phyloP scores from a whole-genome alignment of 768 basidiomycete species.

The Boletus sp. region DNA sequence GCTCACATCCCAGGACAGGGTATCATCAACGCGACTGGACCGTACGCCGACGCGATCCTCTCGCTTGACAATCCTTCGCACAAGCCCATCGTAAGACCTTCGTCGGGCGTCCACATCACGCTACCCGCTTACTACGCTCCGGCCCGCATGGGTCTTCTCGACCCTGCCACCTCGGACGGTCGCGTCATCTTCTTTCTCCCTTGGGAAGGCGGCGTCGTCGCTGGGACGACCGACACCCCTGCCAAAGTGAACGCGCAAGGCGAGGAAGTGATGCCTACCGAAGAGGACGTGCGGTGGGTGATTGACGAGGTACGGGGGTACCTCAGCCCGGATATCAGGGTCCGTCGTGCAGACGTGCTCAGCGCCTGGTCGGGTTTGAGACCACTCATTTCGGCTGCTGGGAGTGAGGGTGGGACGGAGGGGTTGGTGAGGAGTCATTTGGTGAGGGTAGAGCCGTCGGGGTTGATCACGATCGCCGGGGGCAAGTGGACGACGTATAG shows the following conservation, averaged over 20 bases:
- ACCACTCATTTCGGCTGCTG: constrained; percentile 87
- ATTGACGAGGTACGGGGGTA: constrained; percentile 90
- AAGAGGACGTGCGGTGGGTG: constrained; percentile 97
- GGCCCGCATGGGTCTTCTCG: constrained; percentile 89
- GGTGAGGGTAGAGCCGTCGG: constrained; percentile 76
- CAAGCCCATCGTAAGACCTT: constrained; percentile 86
- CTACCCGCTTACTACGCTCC: constrained; percentile 97
- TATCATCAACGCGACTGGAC: constrained; percentile 95
- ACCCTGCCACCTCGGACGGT: constrained; percentile 93
- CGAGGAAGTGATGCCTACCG: constrained; percentile 73
- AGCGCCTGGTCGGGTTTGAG: constrained; percentile 93
- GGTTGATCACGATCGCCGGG: constrained; percentile 90
- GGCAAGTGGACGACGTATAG: constrained; percentile 99
- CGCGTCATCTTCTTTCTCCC: constrained; percentile 99
- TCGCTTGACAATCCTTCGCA: constrained; percentile 74
- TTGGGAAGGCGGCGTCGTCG: constrained; percentile 97
- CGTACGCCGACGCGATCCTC: constrained; percentile 85
- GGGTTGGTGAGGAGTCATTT: constrained; percentile 91
- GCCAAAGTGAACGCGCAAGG: constrained; percentile 53
- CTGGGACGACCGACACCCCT: constrained; percentile 91
- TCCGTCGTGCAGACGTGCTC: constrained; percentile 90
- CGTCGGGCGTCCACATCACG: constrained; percentile 93
- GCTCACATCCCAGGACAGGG: constrained; percentile 44
- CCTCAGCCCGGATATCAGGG: constrained; percentile 87
- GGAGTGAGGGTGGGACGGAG: constrained; percentile 70